phyloP scores from a whole-genome alignment of 805 yeast genomes.

The Spathaspora passalidarum region DNA sequence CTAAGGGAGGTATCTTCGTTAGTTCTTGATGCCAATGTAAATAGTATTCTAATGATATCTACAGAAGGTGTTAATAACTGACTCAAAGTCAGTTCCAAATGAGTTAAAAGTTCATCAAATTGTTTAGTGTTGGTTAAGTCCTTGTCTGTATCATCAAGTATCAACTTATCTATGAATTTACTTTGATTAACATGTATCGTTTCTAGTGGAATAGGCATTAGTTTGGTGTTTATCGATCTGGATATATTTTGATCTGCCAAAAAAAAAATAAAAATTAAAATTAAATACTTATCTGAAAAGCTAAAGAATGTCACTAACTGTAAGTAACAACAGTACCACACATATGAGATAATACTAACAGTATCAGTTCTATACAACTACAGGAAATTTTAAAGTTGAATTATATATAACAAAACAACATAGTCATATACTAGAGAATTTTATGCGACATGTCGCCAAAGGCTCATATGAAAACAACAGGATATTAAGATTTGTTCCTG shows the following conservation, averaged over 20 bases:
- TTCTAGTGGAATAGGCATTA: neutral
- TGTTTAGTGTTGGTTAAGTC: constrained; percentile 23
- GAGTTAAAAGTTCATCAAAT: constrained; percentile 25
- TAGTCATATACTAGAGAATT: constrained; percentile 17
- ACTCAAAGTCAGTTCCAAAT: constrained; percentile 14
- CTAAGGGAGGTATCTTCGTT: constrained; percentile 12
- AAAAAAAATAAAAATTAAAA: no score
- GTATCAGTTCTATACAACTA: constrained; percentile 13
- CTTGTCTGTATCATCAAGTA: neutral
- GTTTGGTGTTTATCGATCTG: neutral
- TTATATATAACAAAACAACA: constrained; percentile 6
- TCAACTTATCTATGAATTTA: neutral
- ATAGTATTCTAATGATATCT: constrained; percentile 23
- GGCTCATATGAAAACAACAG: constrained; percentile 15
- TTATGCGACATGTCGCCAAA: constrained; percentile 20
- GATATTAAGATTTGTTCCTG: constrained; percentile 16
- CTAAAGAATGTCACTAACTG: constrained; percentile 1
- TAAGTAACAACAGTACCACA: neutral
- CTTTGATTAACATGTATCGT: neutral
- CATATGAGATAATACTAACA: constrained; percentile 2
- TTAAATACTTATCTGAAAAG: no score
- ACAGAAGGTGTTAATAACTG: constrained; percentile 20
- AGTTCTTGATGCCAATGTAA: constrained; percentile 30
- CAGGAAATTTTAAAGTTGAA: constrained; percentile 17
- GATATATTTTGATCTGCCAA: neutral